Evolutionary conservation across 257 asterid species (phyloP).

Genomic region (Nicotiana sylvestris): DNA sequence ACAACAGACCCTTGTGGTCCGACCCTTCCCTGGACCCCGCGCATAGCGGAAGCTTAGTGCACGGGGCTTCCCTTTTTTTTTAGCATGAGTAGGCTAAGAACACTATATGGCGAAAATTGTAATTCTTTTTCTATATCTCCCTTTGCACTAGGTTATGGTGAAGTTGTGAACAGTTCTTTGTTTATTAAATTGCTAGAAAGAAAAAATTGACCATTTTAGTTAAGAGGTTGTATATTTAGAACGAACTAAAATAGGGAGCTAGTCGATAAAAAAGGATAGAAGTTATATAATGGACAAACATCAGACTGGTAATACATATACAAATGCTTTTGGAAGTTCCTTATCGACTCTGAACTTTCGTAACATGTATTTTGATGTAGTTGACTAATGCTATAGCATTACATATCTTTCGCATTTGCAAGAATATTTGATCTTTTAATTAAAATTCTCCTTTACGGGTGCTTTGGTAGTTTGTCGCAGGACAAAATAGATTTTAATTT

Average conservation of each 20-base stretch:
- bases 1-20: no score
- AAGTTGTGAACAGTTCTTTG: neutral
- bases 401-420: neutral
- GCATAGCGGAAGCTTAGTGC: no score
- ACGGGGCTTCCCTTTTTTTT: no score
- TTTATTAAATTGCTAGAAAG: no score
- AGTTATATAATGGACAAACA: neutral
- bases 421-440: no score
- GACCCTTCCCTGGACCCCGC: no score
- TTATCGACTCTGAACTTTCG: neutral
- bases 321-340: neutral
- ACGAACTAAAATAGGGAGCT: neutral
- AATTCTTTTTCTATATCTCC: neutral
- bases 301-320: neutral
- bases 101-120: neutral
- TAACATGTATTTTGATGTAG: neutral
- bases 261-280: neutral
- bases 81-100: neutral
- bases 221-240: no score
- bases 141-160: neutral
- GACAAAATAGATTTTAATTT: neutral
- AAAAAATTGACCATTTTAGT: neutral
- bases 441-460: neutral
- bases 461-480: neutral
- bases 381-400: neutral